These are phyloP conservation scores for Solanum tarijense DNA, from an alignment of 257 asterid species.

Conservation along the genomic window DNA sequence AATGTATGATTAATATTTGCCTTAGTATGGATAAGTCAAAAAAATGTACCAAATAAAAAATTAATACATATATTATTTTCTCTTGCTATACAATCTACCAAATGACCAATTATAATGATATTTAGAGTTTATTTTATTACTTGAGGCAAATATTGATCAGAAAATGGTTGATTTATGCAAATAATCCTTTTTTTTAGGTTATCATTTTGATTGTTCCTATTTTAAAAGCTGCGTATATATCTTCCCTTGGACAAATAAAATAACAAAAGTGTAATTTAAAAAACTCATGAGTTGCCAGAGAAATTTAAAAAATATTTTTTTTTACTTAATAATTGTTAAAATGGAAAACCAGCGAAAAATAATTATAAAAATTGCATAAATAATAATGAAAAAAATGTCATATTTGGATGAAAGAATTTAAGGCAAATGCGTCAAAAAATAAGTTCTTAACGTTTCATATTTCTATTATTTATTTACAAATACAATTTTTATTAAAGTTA, in stretches of 20 bases:
- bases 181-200: not conserved
- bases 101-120: not conserved
- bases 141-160: not conserved
- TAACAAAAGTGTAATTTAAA: not conserved
- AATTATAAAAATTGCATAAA: too few species aligned
- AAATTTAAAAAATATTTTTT: too few species aligned
- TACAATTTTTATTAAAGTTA: not conserved
- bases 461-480: too few species aligned
- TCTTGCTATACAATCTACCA: not conserved
- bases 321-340: not conserved
- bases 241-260: too few species aligned
- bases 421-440: too few species aligned
- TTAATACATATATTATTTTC: not conserved
- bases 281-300: not conserved
- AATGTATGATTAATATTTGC: not conserved
- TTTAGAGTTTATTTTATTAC: not conserved
- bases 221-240: not conserved
- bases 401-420: too few species aligned
- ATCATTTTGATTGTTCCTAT: not conserved
- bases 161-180: not conserved
- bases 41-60: not conserved
- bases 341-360: not conserved
- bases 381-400: too few species aligned
- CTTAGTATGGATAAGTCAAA: not conserved
- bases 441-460: too few species aligned